Conservation (phyloP, 2,329 filamentous ascomycete species). For the Neonectria hederae region DNA sequence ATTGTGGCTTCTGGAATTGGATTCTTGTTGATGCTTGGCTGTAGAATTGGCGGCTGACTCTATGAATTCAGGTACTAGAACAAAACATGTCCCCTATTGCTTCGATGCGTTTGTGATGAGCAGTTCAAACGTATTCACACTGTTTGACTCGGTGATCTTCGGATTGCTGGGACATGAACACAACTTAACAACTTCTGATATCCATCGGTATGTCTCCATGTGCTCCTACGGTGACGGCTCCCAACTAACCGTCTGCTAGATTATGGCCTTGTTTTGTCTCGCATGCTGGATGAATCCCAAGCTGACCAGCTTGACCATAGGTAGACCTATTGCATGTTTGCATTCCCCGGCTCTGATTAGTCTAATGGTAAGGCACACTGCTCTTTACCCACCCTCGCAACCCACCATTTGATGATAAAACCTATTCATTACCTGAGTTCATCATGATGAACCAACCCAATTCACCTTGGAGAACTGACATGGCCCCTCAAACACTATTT, state of each 20-base stretch:
- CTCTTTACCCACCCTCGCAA: neutral
- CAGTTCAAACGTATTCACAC: constrained; percentile 65
- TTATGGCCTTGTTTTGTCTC: constrained; percentile 3
- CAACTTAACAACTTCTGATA: constrained; percentile 61
- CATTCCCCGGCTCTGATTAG: neutral
- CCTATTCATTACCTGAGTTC: constrained; percentile 61
- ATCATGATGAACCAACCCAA: constrained; percentile 61
- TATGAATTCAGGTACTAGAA: constrained; percentile 48
- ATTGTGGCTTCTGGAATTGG: constrained; percentile 52
- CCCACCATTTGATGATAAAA: constrained; percentile 60
- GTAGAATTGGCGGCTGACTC: constrained; percentile 45
- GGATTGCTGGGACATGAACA: constrained; percentile 62
- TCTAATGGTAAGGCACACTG: constrained; percentile 26
- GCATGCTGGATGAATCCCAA: neutral
- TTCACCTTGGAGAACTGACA: constrained; percentile 73
- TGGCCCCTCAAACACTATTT: constrained; percentile 30
- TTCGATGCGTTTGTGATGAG: constrained; percentile 56
- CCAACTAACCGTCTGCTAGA: constrained; percentile 25
- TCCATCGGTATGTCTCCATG: constrained; percentile 53
- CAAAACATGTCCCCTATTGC: constrained; percentile 30
- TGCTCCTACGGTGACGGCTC: neutral
- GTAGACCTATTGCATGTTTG: neutral
- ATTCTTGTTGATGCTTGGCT: constrained; percentile 41
- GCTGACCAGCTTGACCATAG: constrained; percentile 32
- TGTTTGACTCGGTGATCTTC: constrained; percentile 61